Conservation (phyloP, 371 early-diverging fungal species). For the Saksenaea vasiformis region DNA sequence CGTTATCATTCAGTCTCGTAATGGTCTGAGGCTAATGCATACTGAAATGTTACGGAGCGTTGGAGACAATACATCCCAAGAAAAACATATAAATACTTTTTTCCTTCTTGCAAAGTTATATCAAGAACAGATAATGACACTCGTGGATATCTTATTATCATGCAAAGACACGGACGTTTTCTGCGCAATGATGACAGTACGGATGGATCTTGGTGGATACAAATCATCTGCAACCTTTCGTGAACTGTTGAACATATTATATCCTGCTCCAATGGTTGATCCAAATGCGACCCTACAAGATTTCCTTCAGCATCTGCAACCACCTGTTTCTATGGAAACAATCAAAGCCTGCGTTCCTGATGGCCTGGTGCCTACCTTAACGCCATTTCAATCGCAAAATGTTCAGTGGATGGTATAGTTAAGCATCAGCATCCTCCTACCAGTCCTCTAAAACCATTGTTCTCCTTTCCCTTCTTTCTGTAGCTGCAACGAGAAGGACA, state of each 20-base stretch:
- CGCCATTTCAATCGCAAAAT: slow-evolving; percentile 44
- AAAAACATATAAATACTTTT: background rate
- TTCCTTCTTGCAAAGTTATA: background rate
- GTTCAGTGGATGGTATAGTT: slow-evolving; percentile 40
- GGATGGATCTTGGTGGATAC: background rate
- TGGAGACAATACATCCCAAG: background rate
- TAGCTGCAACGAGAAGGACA: slow-evolving; percentile 27
- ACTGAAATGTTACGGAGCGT: background rate
- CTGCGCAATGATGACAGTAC: background rate
- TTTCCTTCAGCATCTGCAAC: slow-evolving; percentile 33
- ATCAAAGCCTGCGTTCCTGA: slow-evolving; percentile 12
- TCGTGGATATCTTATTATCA: background rate
- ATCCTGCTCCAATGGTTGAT: background rate
- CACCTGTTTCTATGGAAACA: slow-evolving; percentile 14
- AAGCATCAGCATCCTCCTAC: background rate
- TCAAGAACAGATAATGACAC: background rate
- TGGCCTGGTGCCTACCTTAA: slow-evolving; percentile 16
- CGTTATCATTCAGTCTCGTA: background rate
- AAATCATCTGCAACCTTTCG: background rate
- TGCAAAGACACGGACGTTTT: background rate
- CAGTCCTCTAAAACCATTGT: background rate
- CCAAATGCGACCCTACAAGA: slow-evolving; percentile 13
- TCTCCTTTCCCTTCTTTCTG: background rate
- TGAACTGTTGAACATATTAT: background rate
- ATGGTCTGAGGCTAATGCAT: background rate